Evolutionary conservation across 208 protist genomes (phyloP).

Genomic region (Endotrypanum monterogeii): DNA sequence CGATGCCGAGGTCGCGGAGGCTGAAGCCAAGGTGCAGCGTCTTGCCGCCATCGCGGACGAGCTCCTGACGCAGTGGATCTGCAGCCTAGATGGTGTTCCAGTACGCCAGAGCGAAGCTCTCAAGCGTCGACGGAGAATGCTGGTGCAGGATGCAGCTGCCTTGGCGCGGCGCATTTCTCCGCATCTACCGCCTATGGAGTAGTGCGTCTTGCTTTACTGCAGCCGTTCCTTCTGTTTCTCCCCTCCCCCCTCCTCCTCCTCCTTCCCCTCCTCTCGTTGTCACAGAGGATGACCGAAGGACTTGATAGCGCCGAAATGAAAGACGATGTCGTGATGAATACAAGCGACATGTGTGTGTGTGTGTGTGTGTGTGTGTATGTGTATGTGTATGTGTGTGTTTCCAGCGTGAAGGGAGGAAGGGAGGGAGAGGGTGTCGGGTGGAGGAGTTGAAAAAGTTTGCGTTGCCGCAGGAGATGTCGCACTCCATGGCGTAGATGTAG

Average conservation of each 20-base stretch:
- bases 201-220: not conserved
- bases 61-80: conserved; percentile 73
- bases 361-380: not conserved
- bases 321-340: not conserved
- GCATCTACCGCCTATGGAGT: conserved; percentile 15
- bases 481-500: too few species aligned
- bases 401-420: too few species aligned
- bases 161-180: conserved; percentile 47
- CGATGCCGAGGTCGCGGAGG: conserved; percentile 9
- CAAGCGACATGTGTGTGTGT: not conserved
- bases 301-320: not conserved
- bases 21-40: conserved; percentile 27
- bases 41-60: conserved; percentile 62
- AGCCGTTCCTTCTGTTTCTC: too few species aligned
- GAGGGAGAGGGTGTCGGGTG: not conserved
- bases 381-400: not conserved
- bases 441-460: too few species aligned
- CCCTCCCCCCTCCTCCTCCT: too few species aligned
- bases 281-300: not conserved
- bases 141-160: conserved; percentile 39
- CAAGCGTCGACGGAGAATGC: conserved; percentile 42
- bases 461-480: too few species aligned
- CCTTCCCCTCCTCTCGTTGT: not conserved
- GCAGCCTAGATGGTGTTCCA: conserved; percentile 57
- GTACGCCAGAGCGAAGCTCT: conserved; percentile 43